Base-by-base conservation (phyloP, 257 asterid species). In the Solanum boliviense region DNA sequence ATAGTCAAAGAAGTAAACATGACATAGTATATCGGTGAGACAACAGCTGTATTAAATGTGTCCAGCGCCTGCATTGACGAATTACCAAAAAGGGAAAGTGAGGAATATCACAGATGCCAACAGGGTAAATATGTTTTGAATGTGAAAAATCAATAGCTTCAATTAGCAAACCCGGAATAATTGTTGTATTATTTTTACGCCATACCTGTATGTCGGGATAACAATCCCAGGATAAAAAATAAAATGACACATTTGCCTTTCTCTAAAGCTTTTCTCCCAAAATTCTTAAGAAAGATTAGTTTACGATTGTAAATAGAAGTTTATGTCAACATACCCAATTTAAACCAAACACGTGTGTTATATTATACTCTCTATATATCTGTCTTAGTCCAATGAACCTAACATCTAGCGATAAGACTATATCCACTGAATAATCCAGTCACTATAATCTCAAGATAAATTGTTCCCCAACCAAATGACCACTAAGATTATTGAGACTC, bases 41-140 rank as follows among this genome's bases (percentile, higher is more conserved):
- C 98, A 70, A 97, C 98, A 3, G 99, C 99, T 39, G 99, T 97
- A 93, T 97, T 97, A 93, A 97, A 97, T 31, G 98, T 97, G 94
- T 95, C 98, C 7, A 97, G 98, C 5, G 99, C 99, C 98, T 97
- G 96, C 95, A 92, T 87, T 86, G 88, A 86, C 86, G 68, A 90
- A 74, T 90, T 34, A 82, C 72, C 38, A 85, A 48, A 83, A 75
- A 62, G 89, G 83, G 25, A 34, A 88, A 73, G 73, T 82, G 83
- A 85, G 86, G 65, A 74, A 68, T 75, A 85, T 23, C 46, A 41
- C 21, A 74, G 44, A 84, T 38, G 88, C 25, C 13, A 78, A 78
- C 25, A 15, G 36, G 9, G 15, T 78, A 41, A 39, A 15, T 78
- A 79, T 13, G 13, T 0, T 25, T 78, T 7, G 38, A 25, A 44